Evolutionary conservation across 306 rosid genomes (phyloP).

Genomic region (Vigna reflexopilosa): DNA sequence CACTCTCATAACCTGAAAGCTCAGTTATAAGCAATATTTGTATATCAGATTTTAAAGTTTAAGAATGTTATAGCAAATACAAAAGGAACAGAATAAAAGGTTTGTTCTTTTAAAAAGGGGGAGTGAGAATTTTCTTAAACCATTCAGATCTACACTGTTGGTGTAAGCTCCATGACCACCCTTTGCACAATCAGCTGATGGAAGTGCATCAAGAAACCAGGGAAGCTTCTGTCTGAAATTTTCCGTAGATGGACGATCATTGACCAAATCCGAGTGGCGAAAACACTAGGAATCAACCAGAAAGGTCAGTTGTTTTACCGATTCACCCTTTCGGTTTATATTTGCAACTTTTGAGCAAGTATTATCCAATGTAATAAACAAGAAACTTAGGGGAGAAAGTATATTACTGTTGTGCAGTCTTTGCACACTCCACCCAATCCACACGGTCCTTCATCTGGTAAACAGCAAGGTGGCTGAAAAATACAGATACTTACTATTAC

Average conservation of each 20-base stretch:
- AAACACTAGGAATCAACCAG: constrained; percentile 75
- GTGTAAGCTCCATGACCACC: constrained; percentile 99
- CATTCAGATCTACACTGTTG: constrained; percentile 89
- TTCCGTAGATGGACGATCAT: constrained; percentile 89
- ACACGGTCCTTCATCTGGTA: constrained; percentile 84
- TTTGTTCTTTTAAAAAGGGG: constrained; percentile 35
- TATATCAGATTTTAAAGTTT: constrained; percentile 36
- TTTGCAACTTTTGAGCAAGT: constrained; percentile 13
- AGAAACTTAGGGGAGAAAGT: constrained; percentile 39
- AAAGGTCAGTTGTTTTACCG: constrained; percentile 49
- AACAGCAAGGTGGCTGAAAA: constrained; percentile 93
- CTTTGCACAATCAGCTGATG: constrained; percentile 99
- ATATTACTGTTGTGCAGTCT: constrained; percentile 93
- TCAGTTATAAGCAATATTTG: constrained; percentile 40
- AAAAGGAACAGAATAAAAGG: constrained; percentile 37
- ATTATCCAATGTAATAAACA: constrained; percentile 36
- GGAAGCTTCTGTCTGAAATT: constrained; percentile 97
- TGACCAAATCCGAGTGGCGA: constrained; percentile 88
- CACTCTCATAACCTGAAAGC: constrained; percentile 76
- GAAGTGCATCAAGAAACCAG: constrained; percentile 94
- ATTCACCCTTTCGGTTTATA: constrained; percentile 34
- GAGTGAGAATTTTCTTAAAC: constrained; percentile 51
- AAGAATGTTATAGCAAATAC: constrained; percentile 15
- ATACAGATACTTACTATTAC: constrained; percentile 43
- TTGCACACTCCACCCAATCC: constrained; percentile 87